Percentiles rank a stretch among this genome's conserved stretches.
phyloP scores from a whole-genome alignment of 2,329 filamentous ascomycete genomes.

The Fusarium liriodendri region DNA sequence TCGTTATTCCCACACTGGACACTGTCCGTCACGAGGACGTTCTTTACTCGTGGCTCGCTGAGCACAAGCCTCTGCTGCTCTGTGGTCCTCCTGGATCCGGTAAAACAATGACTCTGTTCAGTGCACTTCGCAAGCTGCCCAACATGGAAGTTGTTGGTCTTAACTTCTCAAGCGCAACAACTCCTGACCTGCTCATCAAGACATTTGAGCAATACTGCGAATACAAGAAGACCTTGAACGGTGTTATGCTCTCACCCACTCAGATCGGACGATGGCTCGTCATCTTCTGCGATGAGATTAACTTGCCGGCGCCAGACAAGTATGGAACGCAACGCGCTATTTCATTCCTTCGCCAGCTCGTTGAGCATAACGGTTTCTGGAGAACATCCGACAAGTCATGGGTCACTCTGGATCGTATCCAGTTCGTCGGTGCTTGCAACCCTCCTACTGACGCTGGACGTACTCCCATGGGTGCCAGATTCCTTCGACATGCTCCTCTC shows the following conservation, averaged over 20 bases:
- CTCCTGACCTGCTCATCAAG: constrained; percentile 96
- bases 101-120: constrained; percentile 99
- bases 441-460: constrained; percentile 97
- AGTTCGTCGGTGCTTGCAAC: constrained; percentile 99
- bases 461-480: constrained; percentile 91
- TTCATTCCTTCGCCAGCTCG: constrained; percentile 94
- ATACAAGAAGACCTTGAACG: constrained; percentile 98
- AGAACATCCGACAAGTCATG: constrained; percentile 96
- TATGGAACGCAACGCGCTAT: constrained; percentile 98
- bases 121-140: constrained; percentile 92
- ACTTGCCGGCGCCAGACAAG: constrained; percentile 95
- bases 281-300: constrained; percentile 99
- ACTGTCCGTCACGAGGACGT: constrained; percentile 98
- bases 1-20: constrained; percentile 97
- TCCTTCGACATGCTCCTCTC: constrained; percentile 95
- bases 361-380: constrained; percentile 99
- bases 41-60: constrained; percentile 98
- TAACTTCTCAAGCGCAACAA: constrained; percentile 99
- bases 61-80: constrained; percentile 96
- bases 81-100: constrained; percentile 98
- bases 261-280: constrained; percentile 99
- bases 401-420: constrained; percentile 97
- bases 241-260: constrained; percentile 92
- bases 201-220: constrained; percentile 99
- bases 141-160: constrained; percentile 99